These are phyloP conservation scores for Xylaria sp. DNA, from an alignment of 2,329 filamentous ascomycete genomes.

Conservation along the genomic window DNA sequence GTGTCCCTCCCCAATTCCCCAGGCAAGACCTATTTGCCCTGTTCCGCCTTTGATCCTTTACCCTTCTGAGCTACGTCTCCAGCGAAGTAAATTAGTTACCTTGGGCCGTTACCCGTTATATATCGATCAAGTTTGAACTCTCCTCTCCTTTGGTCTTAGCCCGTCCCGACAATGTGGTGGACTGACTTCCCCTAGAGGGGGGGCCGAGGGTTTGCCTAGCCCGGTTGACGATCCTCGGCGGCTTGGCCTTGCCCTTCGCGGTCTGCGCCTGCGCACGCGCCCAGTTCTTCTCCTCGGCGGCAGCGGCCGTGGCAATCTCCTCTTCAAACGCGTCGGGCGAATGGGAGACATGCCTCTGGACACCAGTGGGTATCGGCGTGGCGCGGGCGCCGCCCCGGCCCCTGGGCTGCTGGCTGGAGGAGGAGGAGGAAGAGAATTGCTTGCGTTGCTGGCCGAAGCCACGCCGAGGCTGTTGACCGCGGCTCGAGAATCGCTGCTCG, in stretches of 20 bases:
- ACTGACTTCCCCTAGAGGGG: not conserved
- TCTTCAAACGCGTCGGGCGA: not conserved
- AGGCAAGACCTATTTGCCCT: no score
- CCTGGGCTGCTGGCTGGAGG: not conserved
- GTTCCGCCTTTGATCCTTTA: not conserved
- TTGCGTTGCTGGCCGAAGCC: not conserved
- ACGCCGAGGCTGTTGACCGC: not conserved
- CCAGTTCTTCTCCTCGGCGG: slow-evolving; percentile 25
- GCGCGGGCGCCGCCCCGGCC: not conserved
- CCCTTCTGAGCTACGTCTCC: not conserved
- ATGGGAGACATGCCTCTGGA: not conserved
- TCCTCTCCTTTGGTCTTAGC: not conserved
- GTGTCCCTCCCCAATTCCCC: not conserved
- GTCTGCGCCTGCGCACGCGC: not conserved
- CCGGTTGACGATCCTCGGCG: no score
- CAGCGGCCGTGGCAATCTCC: not conserved
- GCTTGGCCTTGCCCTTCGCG: not conserved
- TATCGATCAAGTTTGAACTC: not conserved
- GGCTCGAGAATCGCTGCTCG: not conserved
- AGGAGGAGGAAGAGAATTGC: not conserved
- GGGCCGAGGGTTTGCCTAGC: not conserved
- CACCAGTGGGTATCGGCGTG: not conserved
- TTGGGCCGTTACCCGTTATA: not conserved
- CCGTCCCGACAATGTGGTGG: not conserved
- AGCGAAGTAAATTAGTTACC: not conserved